These are phyloP conservation scores for Tetradesmus lagerheimii DNA, from an alignment of 139 green algal species.

Conservation along the genomic window DNA sequence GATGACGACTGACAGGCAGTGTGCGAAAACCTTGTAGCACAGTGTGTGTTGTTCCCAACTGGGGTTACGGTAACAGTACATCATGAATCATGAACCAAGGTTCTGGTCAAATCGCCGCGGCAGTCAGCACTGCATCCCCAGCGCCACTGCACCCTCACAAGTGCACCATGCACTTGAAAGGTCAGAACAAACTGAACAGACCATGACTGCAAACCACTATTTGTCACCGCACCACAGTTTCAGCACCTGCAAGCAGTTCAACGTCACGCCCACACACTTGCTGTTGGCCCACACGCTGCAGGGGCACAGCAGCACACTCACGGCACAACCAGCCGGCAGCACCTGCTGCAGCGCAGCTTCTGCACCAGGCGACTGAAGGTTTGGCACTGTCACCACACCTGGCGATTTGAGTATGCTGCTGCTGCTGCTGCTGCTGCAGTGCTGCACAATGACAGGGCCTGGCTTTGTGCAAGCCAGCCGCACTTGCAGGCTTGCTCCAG, in stretches of 20 bases:
- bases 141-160: too few relatives aligned
- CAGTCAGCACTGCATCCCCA: too few relatives aligned
- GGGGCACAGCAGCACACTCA: constrained; percentile 26
- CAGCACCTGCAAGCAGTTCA: constrained; percentile 19
- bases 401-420: constrained; percentile 1
- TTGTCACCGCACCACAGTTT: too few relatives aligned
- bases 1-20: too few relatives aligned
- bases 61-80: too few relatives aligned
- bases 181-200: too few relatives aligned
- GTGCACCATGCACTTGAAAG: too few relatives aligned
- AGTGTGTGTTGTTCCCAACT: too few relatives aligned
- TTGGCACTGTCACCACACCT: background rate
- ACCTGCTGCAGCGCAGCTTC: constrained; percentile 21
- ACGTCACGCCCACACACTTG: background rate
- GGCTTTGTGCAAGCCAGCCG: background rate
- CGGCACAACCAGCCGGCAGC: background rate
- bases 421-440: constrained; percentile 7
- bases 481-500: constrained; percentile 12
- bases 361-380: background rate
- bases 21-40: too few relatives aligned
- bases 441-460: background rate
- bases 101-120: too few relatives aligned
- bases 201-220: too few relatives aligned
- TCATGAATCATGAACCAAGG: too few relatives aligned
- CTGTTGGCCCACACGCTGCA: constrained; percentile 26